phyloP scores from a whole-genome alignment of 2,329 filamentous ascomycete genomes.

The Leptographium procerum region DNA sequence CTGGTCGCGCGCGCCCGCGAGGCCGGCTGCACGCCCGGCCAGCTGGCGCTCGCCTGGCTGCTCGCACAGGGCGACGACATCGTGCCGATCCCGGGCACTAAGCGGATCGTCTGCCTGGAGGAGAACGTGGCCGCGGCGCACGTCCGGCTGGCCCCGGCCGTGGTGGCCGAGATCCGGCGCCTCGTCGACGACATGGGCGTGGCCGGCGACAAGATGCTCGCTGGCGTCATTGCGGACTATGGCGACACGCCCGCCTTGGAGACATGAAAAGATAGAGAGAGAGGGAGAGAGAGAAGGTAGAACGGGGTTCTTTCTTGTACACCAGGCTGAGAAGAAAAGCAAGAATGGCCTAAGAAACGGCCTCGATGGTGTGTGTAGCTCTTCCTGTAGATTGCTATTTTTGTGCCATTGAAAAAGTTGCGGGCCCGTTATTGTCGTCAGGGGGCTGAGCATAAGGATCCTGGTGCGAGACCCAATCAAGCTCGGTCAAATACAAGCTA shows the following conservation, averaged over 20 bases:
- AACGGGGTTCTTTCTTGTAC: too few species aligned
- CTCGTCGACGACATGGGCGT: slow-evolving; percentile 14
- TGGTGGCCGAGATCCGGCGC: slow-evolving; percentile 22
- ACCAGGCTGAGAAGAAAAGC: too few species aligned
- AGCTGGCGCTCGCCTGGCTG: slow-evolving; percentile 47
- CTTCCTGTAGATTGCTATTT: too few species aligned
- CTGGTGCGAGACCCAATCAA: too few species aligned
- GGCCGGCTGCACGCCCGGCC: slow-evolving; percentile 31
- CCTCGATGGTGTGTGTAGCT: too few species aligned
- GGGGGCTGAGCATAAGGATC: too few species aligned
- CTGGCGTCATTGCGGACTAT: slow-evolving; percentile 6
- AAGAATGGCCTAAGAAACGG: too few species aligned
- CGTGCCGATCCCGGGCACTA: slow-evolving; percentile 45
- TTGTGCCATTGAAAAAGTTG: too few species aligned
- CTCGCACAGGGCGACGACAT: slow-evolving; percentile 46
- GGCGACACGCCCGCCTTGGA: slow-evolving; percentile 7
- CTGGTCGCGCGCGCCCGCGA: slow-evolving; percentile 15
- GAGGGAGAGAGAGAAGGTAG: not conserved
- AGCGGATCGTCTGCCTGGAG: slow-evolving; percentile 33
- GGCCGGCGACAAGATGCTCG: slow-evolving; percentile 9
- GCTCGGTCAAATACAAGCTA: too few species aligned
- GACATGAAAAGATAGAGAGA: not conserved
- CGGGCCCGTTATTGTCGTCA: too few species aligned
- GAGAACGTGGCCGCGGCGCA: slow-evolving; percentile 28
- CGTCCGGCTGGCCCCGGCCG: slow-evolving; percentile 22